Evolutionary conservation across 2,329 filamentous ascomycete species (phyloP).

Genomic region (Aspergillus pseudoglaucus): DNA sequence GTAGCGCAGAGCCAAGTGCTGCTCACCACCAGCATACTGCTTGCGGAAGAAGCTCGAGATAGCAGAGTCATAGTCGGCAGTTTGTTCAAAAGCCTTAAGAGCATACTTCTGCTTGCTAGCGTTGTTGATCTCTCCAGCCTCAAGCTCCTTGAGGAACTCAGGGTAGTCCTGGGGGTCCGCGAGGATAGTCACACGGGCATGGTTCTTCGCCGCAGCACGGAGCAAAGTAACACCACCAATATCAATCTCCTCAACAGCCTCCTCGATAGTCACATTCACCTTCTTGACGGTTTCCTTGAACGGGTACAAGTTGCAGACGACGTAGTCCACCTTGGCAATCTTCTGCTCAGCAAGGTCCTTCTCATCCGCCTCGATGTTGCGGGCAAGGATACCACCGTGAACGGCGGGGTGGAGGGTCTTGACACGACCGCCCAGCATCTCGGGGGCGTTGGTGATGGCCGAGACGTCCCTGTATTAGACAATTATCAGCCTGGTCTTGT

Average conservation of each 20-base stretch:
- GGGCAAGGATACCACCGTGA: slow-evolving; percentile 77
- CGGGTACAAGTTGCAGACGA: slow-evolving; percentile 97
- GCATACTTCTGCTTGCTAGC: slow-evolving; percentile 81
- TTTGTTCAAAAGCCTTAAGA: slow-evolving; percentile 97
- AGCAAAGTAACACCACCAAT: slow-evolving; percentile 96
- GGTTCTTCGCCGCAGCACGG: slow-evolving; percentile 96
- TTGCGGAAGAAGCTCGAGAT: slow-evolving; percentile 97
- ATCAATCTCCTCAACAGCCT: slow-evolving; percentile 98
- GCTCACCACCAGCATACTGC: slow-evolving; percentile 80
- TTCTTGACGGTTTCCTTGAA: slow-evolving; percentile 98
- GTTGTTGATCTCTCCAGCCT: slow-evolving; percentile 77
- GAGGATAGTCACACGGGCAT: slow-evolving; percentile 88
- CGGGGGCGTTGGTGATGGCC: slow-evolving; percentile 90
- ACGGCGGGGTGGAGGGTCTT: slow-evolving; percentile 97
- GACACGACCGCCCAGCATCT: slow-evolving; percentile 87
- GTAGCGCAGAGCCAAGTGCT: slow-evolving; percentile 83
- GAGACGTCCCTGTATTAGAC: slow-evolving; percentile 69
- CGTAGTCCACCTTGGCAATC: slow-evolving; percentile 90
- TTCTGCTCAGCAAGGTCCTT: slow-evolving; percentile 93
- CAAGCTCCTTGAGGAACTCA: slow-evolving; percentile 85
- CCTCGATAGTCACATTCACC: slow-evolving; percentile 91
- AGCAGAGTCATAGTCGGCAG: slow-evolving; percentile 88
- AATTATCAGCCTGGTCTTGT: not conserved
- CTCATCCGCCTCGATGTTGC: slow-evolving; percentile 89
- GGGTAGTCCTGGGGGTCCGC: slow-evolving; percentile 91